Evolutionary conservation across 176 grass and related monocot genomes (phyloP).

Genomic region (Oryza coarctata): DNA sequence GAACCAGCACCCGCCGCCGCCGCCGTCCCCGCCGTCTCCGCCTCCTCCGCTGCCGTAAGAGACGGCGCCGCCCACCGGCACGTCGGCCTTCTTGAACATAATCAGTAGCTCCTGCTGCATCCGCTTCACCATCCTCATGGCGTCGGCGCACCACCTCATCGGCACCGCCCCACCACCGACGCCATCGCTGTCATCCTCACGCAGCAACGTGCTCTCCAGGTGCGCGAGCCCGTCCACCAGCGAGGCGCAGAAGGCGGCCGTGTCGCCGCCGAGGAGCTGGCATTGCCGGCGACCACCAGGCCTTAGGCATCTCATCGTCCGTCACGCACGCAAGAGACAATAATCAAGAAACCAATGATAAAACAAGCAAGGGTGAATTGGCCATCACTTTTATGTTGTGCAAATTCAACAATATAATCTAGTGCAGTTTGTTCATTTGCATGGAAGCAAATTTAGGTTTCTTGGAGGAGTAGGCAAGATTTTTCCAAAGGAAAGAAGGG

Average conservation of each 20-base stretch:
- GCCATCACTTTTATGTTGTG: neutral
- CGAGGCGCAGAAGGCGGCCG: constrained; percentile 61
- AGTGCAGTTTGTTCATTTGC: neutral
- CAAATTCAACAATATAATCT: no score
- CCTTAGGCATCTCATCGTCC: constrained; percentile 21
- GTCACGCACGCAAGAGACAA: neutral
- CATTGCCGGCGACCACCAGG: neutral
- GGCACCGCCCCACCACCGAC: constrained; percentile 39
- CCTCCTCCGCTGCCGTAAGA: neutral
- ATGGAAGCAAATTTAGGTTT: neutral
- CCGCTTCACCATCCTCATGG: constrained; percentile 74
- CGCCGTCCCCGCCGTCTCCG: neutral
- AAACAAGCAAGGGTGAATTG: neutral
- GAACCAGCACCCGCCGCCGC: constrained; percentile 51
- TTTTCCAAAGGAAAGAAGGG: constrained; percentile 31
- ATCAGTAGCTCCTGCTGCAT: constrained; percentile 79
- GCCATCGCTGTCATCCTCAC: neutral
- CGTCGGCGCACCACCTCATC: constrained; percentile 76
- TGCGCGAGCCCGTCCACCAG: constrained; percentile 60
- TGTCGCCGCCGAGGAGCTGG: constrained; percentile 33
- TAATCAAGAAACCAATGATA: neutral
- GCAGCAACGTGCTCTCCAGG: constrained; percentile 49
- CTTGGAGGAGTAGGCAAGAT: constrained; percentile 36
- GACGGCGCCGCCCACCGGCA: constrained; percentile 29
- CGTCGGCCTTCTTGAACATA: constrained; percentile 63